Evolutionary conservation across 2,329 filamentous ascomycete species (phyloP), one percentile per base, ranked within the genome.

Genomic region (Ascosphaera apis): DNA sequence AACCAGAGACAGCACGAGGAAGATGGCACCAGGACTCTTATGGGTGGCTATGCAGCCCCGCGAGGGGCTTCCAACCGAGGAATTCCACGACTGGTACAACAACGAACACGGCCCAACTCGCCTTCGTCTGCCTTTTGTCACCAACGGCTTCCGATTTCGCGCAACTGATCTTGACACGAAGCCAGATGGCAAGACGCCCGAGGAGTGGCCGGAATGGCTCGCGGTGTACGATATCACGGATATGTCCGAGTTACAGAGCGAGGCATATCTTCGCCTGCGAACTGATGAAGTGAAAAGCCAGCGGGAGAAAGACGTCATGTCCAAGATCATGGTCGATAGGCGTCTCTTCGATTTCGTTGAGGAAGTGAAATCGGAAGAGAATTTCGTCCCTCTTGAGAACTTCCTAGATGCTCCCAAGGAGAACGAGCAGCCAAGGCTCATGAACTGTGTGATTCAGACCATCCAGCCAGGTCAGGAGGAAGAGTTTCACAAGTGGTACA

Each of bases 81-180:
- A 79, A 48, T 91, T 91, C 57, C 77, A 91, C 55, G 80, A 91
- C 52, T 86, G 80, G 79, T 91, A 91, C 62, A 84, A 91, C 60
- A 88, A 83, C 54, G 82, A 91, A 59, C 82, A 91, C 57, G 82
- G 82, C 37, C 82, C 82, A 13, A 69, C 73, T 12, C 76, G 82
- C 34, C 67, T 91, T 4, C 75, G 80, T 34, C 59, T 91, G 11
- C 70, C 78, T 3, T 72, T 76, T 46, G 72, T 84, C 50, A 52
- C 58, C 44, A 88, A 81, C 52, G 82, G 82, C 39, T 74, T 88
- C 45, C 75, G 82, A 31, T 91, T 83, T 57, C 66, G 64, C 17
- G 76, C 78, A 6, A 67, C 59, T 12, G 78, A 86, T 51, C 57
- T 61, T 35, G 9, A 21, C 19, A 4, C 19, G 19, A 21, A 21